Evolutionary conservation across 2,329 filamentous ascomycete species (phyloP), one percentile per base, ranked within the genome.

Genomic region (Verticillium zaregamsianum): DNA sequence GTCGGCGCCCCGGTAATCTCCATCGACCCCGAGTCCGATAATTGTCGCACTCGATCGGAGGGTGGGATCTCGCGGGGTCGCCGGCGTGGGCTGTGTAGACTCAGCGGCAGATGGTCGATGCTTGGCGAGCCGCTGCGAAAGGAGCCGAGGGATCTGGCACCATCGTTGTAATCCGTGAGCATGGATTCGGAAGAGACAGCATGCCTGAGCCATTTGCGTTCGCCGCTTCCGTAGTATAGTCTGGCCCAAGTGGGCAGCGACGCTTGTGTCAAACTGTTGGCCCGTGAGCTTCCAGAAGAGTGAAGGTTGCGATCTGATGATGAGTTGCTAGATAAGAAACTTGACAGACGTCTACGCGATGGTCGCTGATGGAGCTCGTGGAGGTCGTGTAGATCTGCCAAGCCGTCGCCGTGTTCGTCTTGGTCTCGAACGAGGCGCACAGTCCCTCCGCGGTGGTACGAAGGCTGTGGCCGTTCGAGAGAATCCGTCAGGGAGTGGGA

Each of bases 221-320:
- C 87, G 58, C 88, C 87, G 59, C 86, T 87, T 39, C 86, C 86
- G 71, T 93, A 93, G 74, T 92, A 93, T 17, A 91, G 76, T 66
- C 81, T 86, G 49, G 84, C 85, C 85, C 85, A 87, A 9, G 78
- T 69, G 14, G 85, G 84, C 52, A 87, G 75, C 2, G 77, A 71
- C 25, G 74, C 68, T 15, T 76, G 72, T 55, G 71, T 80, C 40
- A 84, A 69, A 66, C 80, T 84, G 66, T 77, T 78, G 32, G 76
- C 70, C 33, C 77, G 76, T 17, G 81, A 82, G 66, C 82, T 86
- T 3, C 72, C 72, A 11, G 79, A 81, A 2, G 84, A 86, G 63
- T 82, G 79, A 23, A 86, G 70, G 64, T 81, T 82, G 17, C 81
- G 77, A 60, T 86, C 82, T 0, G 82, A 83, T 8, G 82, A 83